Conservation (phyloP, 257 asterid species). For the Primulina huaijiensis region DNA sequence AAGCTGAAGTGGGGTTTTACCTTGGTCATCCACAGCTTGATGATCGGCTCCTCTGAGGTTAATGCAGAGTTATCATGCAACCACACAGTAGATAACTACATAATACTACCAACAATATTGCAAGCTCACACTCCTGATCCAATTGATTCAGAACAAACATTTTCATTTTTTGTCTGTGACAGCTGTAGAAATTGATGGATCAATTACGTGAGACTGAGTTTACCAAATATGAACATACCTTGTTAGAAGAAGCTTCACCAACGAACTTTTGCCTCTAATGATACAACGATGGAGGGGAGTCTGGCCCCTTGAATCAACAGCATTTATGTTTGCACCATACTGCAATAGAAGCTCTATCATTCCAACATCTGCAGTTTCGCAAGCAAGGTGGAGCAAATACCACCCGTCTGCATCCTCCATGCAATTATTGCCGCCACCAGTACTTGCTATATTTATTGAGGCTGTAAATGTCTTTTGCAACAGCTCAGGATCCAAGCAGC, state of each 20-base stretch:
- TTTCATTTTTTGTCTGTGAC: background rate
- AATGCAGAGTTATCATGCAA: background rate
- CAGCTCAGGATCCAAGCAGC: constrained; percentile 41
- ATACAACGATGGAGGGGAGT: constrained; percentile 83
- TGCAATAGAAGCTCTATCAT: constrained; percentile 97
- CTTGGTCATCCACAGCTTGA: constrained; percentile 59
- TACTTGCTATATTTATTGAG: constrained; percentile 35
- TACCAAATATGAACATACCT: constrained; percentile 45
- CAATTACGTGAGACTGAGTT: background rate
- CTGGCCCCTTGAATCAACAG: constrained; percentile 63
- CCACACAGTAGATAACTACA: background rate
- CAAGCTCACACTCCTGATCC: background rate
- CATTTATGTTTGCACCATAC: constrained; percentile 80
- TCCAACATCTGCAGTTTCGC: constrained; percentile 89
- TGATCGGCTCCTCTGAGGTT: constrained; percentile 87
- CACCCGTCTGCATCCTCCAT: constrained; percentile 55
- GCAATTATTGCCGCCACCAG: constrained; percentile 38
- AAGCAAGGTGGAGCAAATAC: constrained; percentile 87
- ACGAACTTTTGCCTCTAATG: constrained; percentile 51
- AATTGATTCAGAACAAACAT: background rate
- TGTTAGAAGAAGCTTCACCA: constrained; percentile 76
- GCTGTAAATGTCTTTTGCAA: constrained; percentile 31
- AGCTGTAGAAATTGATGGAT: background rate
- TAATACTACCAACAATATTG: background rate
- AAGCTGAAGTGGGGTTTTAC: constrained; percentile 51